Base-by-base conservation (phyloP, 768 basidiomycete species). In the Crassisporium funariophilum region DNA sequence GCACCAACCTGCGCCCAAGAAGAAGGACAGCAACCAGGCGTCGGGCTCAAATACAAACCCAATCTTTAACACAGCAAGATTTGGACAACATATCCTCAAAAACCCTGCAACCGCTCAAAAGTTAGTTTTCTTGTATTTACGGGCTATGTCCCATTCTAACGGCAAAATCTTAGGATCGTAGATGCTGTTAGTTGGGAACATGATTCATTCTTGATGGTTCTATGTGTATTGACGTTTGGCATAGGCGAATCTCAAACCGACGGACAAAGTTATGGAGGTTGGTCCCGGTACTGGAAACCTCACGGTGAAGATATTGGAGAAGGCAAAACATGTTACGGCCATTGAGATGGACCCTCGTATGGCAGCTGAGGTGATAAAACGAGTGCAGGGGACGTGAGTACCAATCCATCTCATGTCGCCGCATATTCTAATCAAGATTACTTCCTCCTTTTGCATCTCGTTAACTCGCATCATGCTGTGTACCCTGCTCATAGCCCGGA, bases 321-420 rank as follows among this genome's bases (percentile, higher is more conserved):
- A 93, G 66, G 89, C 90, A 44, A 93, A 94, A 64, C 87, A 88
- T 70, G 88, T 91, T 20, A 91, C 90, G 0, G 95, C 95, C 1
- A 84, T 98, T 17, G 97, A 99, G 70, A 91, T 93, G 88, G 97
- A 98, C 63, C 97, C 97, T 54, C 84, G 97, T 12, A 98, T 98
- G 95, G 95, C 97, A 11, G 94, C 95, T 13, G 97, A 98, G 66
- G 80, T 98, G 41, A 88, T 90, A 34, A 99, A 99, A 67, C 84
- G 97, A 39, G 94, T 98, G 7, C 88, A 98, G 78, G 97, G 95
- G 74, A 97, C 86, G 95, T 98, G 68, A 71, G 95, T n/a, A n/a
- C n/a, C n/a, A n/a, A n/a, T n/a, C n/a, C n/a, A n/a, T n/a, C n/a
- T n/a, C n/a, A n/a, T n/a, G n/a, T 85, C 24, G 31, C 19, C 44